Percentiles rank a stretch among this genome's conserved stretches.
phyloP scores from a whole-genome alignment of 2,329 filamentous ascomycete genomes.

The Nemania abortiva region DNA sequence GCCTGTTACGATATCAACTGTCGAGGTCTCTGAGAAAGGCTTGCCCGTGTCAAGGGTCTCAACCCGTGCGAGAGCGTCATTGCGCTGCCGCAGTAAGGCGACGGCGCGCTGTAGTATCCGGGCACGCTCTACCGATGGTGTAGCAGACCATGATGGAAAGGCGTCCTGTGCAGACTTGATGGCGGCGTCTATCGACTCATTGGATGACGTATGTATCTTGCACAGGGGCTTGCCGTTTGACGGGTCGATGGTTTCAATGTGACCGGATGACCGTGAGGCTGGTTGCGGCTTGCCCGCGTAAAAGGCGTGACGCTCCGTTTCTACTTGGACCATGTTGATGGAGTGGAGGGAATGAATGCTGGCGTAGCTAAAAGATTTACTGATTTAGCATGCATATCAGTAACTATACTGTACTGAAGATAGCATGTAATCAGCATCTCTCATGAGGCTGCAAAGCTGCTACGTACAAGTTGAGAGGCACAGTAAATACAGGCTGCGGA shows the following conservation, averaged over 20 bases:
- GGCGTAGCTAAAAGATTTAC: conserved; percentile 16
- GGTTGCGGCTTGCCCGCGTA: conserved; percentile 78
- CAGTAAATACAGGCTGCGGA: neutral
- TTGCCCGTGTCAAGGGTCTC: conserved; percentile 92
- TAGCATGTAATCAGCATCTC: neutral
- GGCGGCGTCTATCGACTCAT: conserved; percentile 76
- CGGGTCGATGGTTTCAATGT: conserved; percentile 80
- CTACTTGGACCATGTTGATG: conserved; percentile 43
- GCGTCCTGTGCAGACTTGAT: conserved; percentile 77
- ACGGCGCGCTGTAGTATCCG: conserved; percentile 84
- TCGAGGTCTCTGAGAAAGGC: conserved; percentile 84
- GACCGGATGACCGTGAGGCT: conserved; percentile 67
- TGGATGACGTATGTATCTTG: conserved; percentile 77
- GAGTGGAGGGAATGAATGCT: conserved; percentile 15
- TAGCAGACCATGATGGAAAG: conserved; percentile 82
- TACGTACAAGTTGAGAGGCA: neutral
- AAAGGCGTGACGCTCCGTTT: conserved; percentile 72
- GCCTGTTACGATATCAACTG: conserved; percentile 85
- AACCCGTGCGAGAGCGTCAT: conserved; percentile 81
- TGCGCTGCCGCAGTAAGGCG: conserved; percentile 77
- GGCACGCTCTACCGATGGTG: conserved; percentile 78
- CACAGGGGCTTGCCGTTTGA: conserved; percentile 76
- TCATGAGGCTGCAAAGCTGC: neutral
- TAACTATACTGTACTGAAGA: neutral
- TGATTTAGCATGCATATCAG: neutral